Percentiles rank a stretch among this genome's conserved stretches.
phyloP scores from a whole-genome alignment of 345 rosid genomes.

The Psidium guajava region DNA sequence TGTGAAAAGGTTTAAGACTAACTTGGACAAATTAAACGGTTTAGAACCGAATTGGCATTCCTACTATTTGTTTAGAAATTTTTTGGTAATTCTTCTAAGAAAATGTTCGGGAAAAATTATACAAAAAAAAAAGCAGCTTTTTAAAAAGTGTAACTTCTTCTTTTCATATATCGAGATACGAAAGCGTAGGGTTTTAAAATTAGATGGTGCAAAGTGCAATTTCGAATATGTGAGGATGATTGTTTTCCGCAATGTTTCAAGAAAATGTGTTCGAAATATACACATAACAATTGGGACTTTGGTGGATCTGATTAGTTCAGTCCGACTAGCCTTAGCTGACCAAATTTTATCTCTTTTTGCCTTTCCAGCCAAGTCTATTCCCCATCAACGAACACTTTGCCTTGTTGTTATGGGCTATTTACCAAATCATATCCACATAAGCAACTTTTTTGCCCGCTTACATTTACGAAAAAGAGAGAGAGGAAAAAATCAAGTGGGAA shows the following conservation, averaged over 20 bases:
- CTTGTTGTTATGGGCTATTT: not conserved
- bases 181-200: not conserved
- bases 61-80: too few species aligned
- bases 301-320: too few species aligned
- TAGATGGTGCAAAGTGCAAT: not conserved
- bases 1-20: too few species aligned
- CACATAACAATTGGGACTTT: not conserved
- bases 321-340: not conserved
- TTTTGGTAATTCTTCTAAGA: too few species aligned
- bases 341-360: not conserved
- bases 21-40: too few species aligned
- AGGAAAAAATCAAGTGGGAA: not conserved
- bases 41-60: too few species aligned
- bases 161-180: not conserved
- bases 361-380: not conserved
- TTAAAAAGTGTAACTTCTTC: not conserved
- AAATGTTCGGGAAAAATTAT: not conserved
- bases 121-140: not conserved
- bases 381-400: not conserved
- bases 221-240: not conserved
- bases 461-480: too few species aligned
- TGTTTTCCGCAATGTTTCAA: not conserved
- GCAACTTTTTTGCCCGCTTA: not conserved
- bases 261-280: not conserved
- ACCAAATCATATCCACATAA: not conserved